Evolutionary conservation across 2,329 filamentous ascomycete genomes (phyloP).

Genomic region (Sporothrix pallida): DNA sequence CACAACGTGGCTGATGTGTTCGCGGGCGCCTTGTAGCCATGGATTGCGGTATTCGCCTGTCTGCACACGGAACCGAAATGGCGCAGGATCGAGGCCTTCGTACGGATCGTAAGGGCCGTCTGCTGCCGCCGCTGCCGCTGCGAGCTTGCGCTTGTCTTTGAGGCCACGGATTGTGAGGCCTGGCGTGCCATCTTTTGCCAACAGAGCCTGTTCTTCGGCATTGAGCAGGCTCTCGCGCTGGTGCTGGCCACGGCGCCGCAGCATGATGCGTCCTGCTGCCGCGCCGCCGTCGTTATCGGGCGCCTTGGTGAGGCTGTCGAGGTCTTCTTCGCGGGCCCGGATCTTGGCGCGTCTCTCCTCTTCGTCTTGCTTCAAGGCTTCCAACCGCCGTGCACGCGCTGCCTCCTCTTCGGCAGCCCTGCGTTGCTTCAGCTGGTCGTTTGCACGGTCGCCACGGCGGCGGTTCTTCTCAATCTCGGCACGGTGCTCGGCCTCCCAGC

Average conservation of each 20-base stretch:
- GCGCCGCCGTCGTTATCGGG: constrained; percentile 49
- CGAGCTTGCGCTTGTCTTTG: constrained; percentile 61
- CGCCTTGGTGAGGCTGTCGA: constrained; percentile 71
- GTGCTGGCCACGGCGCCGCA: constrained; percentile 73
- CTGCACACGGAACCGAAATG: constrained; percentile 72
- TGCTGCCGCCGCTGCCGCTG: constrained; percentile 46
- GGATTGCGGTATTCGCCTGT: constrained; percentile 72
- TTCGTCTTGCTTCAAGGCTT: constrained; percentile 70
- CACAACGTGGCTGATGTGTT: constrained; percentile 69
- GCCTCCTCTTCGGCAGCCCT: constrained; percentile 71
- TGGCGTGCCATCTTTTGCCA: constrained; percentile 40
- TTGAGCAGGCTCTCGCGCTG: constrained; percentile 44
- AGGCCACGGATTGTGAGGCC: constrained; percentile 77
- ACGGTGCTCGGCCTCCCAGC: constrained; percentile 77
- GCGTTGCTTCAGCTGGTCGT: constrained; percentile 59
- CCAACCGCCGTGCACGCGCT: constrained; percentile 65
- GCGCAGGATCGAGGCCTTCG: constrained; percentile 71
- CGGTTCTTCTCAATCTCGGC: constrained; percentile 69
- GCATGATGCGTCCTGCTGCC: constrained; percentile 64
- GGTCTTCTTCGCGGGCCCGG: constrained; percentile 69
- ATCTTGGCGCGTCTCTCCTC: constrained; percentile 69
- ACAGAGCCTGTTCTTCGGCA: constrained; percentile 50
- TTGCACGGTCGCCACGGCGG: constrained; percentile 56
- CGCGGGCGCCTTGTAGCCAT: constrained; percentile 70
- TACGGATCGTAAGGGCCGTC: constrained; percentile 88